phyloP scores from a whole-genome alignment of 192 early-diverging fungal genomes.

The Spizellomyces punctatus region DNA sequence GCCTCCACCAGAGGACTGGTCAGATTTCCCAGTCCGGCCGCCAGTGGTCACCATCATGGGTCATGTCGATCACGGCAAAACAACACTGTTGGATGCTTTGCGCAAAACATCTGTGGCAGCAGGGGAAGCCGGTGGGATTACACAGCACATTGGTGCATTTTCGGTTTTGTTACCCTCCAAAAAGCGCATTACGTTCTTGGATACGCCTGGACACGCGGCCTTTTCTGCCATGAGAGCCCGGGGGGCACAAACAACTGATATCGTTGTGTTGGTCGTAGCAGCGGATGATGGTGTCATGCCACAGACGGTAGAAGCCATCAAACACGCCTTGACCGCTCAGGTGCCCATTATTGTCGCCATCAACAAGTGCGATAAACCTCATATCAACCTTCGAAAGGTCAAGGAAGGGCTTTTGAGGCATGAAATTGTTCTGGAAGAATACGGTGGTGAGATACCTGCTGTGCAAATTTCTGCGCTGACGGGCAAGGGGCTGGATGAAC shows the following conservation, averaged over 20 bases:
- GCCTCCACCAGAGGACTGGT: constrained; percentile 73
- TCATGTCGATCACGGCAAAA: constrained; percentile 96
- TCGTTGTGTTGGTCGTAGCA: constrained; percentile 94
- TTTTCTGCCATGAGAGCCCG: constrained; percentile 94
- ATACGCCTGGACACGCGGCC: constrained; percentile 96
- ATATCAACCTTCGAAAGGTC: constrained; percentile 45
- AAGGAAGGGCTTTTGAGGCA: constrained; percentile 73
- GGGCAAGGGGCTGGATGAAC: constrained; percentile 79
- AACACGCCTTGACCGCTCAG: constrained; percentile 81
- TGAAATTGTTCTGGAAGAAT: constrained; percentile 85
- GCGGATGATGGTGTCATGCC: constrained; percentile 99
- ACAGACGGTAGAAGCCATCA: constrained; percentile 93
- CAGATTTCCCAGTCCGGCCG: constrained; percentile 71
- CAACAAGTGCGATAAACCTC: constrained; percentile 97
- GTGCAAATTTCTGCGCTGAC: constrained; percentile 90
- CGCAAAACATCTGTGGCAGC: constrained; percentile 89
- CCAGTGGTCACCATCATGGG: constrained; percentile 98
- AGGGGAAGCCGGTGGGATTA: constrained; percentile 95
- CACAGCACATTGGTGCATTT: constrained; percentile 98
- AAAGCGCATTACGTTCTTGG: constrained; percentile 88
- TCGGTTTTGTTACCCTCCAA: constrained; percentile 71
- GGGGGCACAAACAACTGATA: constrained; percentile 92
- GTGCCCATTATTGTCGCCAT: constrained; percentile 94
- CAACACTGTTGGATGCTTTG: constrained; percentile 89
- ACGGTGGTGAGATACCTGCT: constrained; percentile 90